These are phyloP conservation scores for Teunomyces kruisii DNA, from an alignment of 805 yeast species.

Conservation along the genomic window DNA sequence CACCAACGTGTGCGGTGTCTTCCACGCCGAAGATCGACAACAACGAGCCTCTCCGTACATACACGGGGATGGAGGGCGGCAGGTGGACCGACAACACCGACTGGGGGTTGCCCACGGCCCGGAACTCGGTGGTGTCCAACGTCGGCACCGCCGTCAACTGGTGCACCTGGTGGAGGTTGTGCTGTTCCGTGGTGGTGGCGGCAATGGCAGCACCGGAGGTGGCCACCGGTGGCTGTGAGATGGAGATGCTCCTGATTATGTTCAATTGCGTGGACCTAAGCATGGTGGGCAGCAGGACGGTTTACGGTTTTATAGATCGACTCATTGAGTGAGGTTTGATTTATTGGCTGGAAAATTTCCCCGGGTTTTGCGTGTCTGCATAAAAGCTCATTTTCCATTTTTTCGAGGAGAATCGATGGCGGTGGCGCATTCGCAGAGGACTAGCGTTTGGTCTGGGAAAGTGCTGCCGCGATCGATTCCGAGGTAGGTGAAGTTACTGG, in stretches of 20 bases:
- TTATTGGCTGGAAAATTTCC: too few species aligned
- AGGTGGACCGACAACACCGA: slow-evolving; percentile 48
- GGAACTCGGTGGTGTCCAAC: slow-evolving; percentile 29
- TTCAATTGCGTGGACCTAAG: slow-evolving; percentile 1
- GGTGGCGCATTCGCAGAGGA: neutral
- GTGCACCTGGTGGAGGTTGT: slow-evolving; percentile 13
- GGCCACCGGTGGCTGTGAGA: slow-evolving; percentile 1
- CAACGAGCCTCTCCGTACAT: slow-evolving; percentile 48
- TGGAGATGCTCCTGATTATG: neutral
- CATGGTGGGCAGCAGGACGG: too few species aligned
- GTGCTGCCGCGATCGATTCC: neutral
- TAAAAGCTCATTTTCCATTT: neutral
- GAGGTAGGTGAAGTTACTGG: neutral
- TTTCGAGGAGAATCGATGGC: neutral
- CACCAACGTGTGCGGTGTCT: slow-evolving; percentile 14
- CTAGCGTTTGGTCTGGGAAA: neutral
- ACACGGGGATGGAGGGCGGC: slow-evolving; percentile 61
- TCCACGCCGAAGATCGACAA: slow-evolving; percentile 44
- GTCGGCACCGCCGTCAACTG: slow-evolving; percentile 15
- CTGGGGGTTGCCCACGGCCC: slow-evolving; percentile 49
- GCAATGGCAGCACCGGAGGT: slow-evolving; percentile 1
- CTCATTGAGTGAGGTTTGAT: neutral
- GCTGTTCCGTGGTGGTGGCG: slow-evolving; percentile 7
- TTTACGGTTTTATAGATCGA: too few species aligned
- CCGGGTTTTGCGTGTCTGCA: too few species aligned